A percentile compares a stretch with the other conserved stretches of the same genome.
phyloP scores from a whole-genome alignment of 257 asterid genomes.

The Cordia subcordata region DNA sequence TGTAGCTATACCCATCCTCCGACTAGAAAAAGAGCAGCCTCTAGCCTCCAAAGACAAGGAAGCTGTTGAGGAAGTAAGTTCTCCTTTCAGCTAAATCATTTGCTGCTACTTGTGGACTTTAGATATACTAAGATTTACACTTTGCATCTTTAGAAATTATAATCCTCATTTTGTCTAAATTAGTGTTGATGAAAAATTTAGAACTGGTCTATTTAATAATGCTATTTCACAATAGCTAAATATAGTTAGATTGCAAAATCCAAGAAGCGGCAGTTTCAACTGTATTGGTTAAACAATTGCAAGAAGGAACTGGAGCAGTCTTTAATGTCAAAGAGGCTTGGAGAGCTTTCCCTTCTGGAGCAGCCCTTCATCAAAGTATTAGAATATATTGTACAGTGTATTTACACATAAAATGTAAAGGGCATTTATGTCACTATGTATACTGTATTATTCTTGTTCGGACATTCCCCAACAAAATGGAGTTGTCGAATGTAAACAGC shows the following conservation, averaged over 20 bases:
- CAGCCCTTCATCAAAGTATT: conserved; percentile 74
- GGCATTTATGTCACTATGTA: conserved; percentile 75
- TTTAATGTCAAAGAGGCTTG: conserved; percentile 93
- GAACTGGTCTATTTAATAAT: too few species aligned
- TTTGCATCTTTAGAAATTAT: too few species aligned
- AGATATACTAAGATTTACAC: too few species aligned
- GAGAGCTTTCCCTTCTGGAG: conserved; percentile 78
- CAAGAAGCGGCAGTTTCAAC: conserved; percentile 58
- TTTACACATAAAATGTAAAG: conserved; percentile 83
- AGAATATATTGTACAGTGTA: conserved; percentile 86
- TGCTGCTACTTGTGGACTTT: too few species aligned
- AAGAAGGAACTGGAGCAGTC: conserved; percentile 97
- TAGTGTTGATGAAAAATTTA: too few species aligned
- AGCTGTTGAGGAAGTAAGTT: conserved; percentile 46
- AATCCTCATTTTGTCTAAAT: too few species aligned
- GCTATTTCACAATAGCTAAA: too few species aligned
- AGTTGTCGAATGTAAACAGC: too few species aligned
- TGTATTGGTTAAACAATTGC: conserved; percentile 73
- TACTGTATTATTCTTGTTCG: too few species aligned
- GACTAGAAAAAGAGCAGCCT: conserved; percentile 45
- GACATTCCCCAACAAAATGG: too few species aligned
- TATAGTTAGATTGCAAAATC: conserved; percentile 64
- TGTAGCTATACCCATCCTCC: conserved; percentile 48
- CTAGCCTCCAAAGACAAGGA: conserved; percentile 46
- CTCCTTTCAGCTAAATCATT: too few species aligned